Conservation (phyloP, 2,329 filamentous ascomycete genomes). For the Trichophyton schoenleinii region DNA sequence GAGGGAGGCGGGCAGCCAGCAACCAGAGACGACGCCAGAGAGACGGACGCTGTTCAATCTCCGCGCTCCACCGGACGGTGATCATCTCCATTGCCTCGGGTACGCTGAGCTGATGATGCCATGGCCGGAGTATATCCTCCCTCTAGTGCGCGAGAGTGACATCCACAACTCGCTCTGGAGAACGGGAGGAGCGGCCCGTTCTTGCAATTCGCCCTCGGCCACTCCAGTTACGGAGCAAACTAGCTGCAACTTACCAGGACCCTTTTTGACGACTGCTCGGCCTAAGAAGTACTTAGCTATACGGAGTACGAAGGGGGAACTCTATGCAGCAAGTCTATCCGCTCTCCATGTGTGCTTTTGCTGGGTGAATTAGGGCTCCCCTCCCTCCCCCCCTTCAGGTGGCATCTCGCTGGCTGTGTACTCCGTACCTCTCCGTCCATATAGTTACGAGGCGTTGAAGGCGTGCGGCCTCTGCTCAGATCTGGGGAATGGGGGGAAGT, state of each 20-base stretch:
- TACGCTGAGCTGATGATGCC: neutral
- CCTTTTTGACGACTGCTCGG: too few relatives aligned
- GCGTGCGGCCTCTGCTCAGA: neutral
- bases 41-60: neutral
- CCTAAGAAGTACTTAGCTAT: too few relatives aligned
- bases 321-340: too few relatives aligned
- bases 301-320: too few relatives aligned
- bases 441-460: neutral
- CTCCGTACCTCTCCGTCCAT: neutral
- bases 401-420: too few relatives aligned
- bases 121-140: too few relatives aligned
- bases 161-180: neutral
- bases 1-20: neutral
- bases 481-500: neutral
- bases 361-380: too few relatives aligned
- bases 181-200: conserved; percentile 1
- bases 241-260: neutral
- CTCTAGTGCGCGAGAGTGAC: too few relatives aligned
- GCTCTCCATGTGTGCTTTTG: too few relatives aligned
- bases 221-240: neutral
- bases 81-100: neutral
- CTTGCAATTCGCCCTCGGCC: neutral
- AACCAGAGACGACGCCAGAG: neutral
- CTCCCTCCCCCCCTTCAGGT: too few relatives aligned
- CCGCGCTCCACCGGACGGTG: neutral